Evolutionary conservation across 345 rosid genomes (phyloP), one percentile per base, ranked within the genome.

Genomic region (Populus pruinosa): DNA sequence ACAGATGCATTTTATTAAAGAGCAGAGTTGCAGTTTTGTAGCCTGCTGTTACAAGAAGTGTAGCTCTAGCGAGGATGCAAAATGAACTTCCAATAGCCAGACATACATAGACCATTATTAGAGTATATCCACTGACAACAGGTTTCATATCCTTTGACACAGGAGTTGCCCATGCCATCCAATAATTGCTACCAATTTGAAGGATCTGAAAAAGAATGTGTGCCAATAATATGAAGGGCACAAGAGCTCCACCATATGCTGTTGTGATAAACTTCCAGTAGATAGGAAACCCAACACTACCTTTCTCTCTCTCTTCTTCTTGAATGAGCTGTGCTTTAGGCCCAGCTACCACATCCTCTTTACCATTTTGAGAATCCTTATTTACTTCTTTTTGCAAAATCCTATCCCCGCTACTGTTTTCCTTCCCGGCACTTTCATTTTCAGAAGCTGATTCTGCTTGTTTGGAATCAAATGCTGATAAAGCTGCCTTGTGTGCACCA

Each of bases 151-250:
- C 91, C 71, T 71, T 79, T 1, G 94, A 91, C 74, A 86, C 83
- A 0, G 94, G 94, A 78, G 92, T 88, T 73, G 88, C 97, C 96
- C 91, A 89, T 31, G 94, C 93, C 96, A 93, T 93, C 97, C 93
- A 93, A 75, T 93, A 91, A 76, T 91, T 91, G 88, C 96, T 91
- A 38, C 94, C 93, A 38, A 91, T 93, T 85, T 91, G 93, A 72
- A 91, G 90, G 75, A 82, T 14, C 86, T 91, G 92, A 81, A 89
- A 91, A 61, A 90, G 75, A 83, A 81, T 75, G 49, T 90, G 96
- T 33, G 87, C 92, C 78, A 93, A 75, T 79, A 93, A 78, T 81
- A 91, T 86, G 55, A 88, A 78, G 29, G 97, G 97, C 75, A 89
- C 91, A 39, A 91, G 91, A 66, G 89, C 92, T 82, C 94, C 96